Conservation (phyloP, 2,329 filamentous ascomycete species). For the Pseudopithomyces chartarum region DNA sequence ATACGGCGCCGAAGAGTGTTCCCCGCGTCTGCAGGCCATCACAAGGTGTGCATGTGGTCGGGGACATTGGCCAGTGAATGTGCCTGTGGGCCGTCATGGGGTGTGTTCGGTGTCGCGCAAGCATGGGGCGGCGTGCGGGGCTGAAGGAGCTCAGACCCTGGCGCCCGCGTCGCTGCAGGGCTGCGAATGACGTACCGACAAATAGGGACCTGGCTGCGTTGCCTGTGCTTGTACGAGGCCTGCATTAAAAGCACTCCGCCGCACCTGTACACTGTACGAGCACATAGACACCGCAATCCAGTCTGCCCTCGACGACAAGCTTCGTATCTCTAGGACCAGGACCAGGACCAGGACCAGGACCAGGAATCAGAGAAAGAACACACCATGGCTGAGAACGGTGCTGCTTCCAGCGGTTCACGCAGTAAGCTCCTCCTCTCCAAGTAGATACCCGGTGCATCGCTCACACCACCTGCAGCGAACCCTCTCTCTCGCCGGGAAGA, state of each 20-base stretch:
- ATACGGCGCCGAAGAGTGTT: not conserved
- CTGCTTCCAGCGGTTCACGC: slow-evolving; percentile 8
- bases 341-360: too few relatives aligned
- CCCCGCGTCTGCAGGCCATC: slow-evolving; percentile 7
- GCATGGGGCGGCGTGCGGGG: slow-evolving; percentile 10
- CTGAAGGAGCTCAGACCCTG: slow-evolving; percentile 9
- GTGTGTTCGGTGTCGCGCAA: not conserved
- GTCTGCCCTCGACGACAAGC: not conserved
- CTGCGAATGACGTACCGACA: slow-evolving; percentile 3
- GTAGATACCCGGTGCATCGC: not conserved
- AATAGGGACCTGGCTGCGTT: too few relatives aligned
- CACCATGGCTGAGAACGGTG: slow-evolving; percentile 20
- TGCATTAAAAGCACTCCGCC: not conserved
- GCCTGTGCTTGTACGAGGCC: not conserved
- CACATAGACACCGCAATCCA: too few relatives aligned
- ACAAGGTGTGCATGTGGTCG: slow-evolving; percentile 3
- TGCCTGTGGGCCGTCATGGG: slow-evolving; percentile 8
- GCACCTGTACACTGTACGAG: not conserved
- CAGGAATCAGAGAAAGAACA: too few relatives aligned
- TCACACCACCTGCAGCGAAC: slow-evolving; percentile 10
- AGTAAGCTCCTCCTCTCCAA: not conserved
- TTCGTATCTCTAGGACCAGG: too few relatives aligned
- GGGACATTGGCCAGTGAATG: slow-evolving; percentile 9
- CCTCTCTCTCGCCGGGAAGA: slow-evolving; percentile 16
- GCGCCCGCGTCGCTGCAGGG: not conserved